phyloP scores from a whole-genome alignment of 176 grass and related monocot species.

The Carex littledalei region DNA sequence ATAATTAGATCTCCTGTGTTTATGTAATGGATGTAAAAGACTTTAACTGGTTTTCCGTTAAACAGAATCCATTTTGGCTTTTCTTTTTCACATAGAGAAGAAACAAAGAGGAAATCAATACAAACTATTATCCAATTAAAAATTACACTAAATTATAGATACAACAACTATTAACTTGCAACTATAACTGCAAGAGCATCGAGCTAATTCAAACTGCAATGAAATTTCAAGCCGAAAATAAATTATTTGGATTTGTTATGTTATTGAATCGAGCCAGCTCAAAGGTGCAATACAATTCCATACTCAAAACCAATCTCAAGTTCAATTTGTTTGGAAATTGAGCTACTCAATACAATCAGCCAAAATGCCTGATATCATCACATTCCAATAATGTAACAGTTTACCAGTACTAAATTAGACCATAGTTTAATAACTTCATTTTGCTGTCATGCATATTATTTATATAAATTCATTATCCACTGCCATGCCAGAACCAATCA shows the following conservation, averaged over 20 bases:
- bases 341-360: neutral
- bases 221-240: neutral
- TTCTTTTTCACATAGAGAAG: neutral
- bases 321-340: neutral
- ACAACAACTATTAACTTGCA: no score
- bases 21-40: neutral
- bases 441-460: neutral
- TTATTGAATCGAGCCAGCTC: neutral
- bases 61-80: neutral
- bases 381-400: neutral
- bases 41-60: neutral
- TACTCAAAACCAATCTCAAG: neutral
- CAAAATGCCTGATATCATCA: neutral
- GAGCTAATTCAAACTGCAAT: neutral
- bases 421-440: neutral
- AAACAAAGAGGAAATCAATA: neutral
- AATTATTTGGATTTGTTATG: no score
- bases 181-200: neutral
- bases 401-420: neutral
- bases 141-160: neutral
- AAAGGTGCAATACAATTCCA: neutral
- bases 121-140: neutral
- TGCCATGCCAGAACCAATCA: neutral
- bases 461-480: neutral
- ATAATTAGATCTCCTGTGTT: neutral